A percentile compares a stretch with the other conserved stretches of the same genome.
Evolutionary conservation across 108 stramenopile species (phyloP).

Genomic region (Cyclotella distinguenda): DNA sequence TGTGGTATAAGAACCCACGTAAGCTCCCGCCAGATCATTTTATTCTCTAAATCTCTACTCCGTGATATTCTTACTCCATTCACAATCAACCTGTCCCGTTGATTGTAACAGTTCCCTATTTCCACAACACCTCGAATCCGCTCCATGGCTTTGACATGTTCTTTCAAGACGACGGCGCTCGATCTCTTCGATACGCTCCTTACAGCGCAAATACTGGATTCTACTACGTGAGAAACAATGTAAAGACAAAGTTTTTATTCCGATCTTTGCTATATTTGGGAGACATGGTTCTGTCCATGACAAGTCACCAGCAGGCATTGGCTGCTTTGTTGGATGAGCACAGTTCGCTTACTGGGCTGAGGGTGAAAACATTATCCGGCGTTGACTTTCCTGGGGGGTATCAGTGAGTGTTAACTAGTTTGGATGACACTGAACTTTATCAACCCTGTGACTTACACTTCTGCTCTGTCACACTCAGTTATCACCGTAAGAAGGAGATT

Average conservation of each 20-base stretch:
- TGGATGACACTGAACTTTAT: too few relatives aligned
- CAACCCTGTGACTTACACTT: too few relatives aligned
- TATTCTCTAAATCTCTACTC: neutral
- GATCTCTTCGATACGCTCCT: constrained; percentile 64
- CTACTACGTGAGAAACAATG: constrained; percentile 85
- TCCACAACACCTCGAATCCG: constrained; percentile 46
- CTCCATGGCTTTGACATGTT: constrained; percentile 68
- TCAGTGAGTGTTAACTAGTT: too few relatives aligned
- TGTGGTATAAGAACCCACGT: constrained; percentile 18
- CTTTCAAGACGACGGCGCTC: constrained; percentile 91
- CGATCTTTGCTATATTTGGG: constrained; percentile 55
- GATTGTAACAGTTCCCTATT: constrained; percentile 68
- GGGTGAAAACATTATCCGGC: constrained; percentile 60
- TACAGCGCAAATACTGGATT: constrained; percentile 79
- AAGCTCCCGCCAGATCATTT: neutral
- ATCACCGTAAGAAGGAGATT: constrained; percentile 49
- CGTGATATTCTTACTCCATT: neutral
- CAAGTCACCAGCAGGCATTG: constrained; percentile 79
- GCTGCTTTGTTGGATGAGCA: constrained; percentile 75
- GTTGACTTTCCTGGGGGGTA: constrained; percentile 50
- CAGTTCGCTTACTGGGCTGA: constrained; percentile 61
- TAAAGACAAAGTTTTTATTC: constrained; percentile 73
- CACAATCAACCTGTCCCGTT: neutral
- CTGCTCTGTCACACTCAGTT: too few relatives aligned
- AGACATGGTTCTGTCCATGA: constrained; percentile 64